Conservation (phyloP, 352 stramenopile genomes). For the Pythium guiyangense region DNA sequence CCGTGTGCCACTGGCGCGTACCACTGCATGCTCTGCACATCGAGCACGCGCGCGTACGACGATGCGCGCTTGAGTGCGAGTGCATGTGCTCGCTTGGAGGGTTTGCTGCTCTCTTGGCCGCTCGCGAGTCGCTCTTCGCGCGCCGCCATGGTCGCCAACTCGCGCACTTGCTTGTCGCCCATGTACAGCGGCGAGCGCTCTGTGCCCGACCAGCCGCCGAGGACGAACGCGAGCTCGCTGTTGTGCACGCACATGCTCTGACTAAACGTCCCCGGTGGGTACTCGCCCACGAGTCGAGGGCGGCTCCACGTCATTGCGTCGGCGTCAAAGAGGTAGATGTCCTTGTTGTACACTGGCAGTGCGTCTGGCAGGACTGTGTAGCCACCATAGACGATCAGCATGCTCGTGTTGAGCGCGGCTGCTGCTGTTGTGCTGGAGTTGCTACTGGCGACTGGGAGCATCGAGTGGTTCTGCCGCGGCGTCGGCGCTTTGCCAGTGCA, state of each 20-base stretch:
- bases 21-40: conserved; percentile 67
- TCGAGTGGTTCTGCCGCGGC: conserved; percentile 70
- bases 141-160: conserved; percentile 45
- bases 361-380: conserved; percentile 45
- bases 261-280: conserved; percentile 60
- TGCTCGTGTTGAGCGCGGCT: conserved; percentile 1
- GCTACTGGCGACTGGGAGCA: conserved; percentile 23
- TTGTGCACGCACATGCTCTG: conserved; percentile 40
- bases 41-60: conserved; percentile 57
- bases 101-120: conserved; percentile 27
- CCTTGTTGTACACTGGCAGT: conserved; percentile 71
- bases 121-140: conserved; percentile 53
- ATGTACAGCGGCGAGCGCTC: conserved; percentile 73
- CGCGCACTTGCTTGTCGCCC: conserved; percentile 63
- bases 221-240: conserved; percentile 46
- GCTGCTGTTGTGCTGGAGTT: not conserved
- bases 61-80: conserved; percentile 32
- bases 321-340: conserved; percentile 65
- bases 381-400: conserved; percentile 76
- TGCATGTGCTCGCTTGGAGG: conserved; percentile 29
- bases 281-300: conserved; percentile 63
- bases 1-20: conserved; percentile 32
- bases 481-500: conserved; percentile 58
- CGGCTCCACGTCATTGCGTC: conserved; percentile 56
- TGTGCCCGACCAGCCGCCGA: conserved; percentile 74